These are phyloP conservation scores for Nematocida parisii DNA, from an alignment of 371 early-diverging fungal species.

Conservation along the genomic window DNA sequence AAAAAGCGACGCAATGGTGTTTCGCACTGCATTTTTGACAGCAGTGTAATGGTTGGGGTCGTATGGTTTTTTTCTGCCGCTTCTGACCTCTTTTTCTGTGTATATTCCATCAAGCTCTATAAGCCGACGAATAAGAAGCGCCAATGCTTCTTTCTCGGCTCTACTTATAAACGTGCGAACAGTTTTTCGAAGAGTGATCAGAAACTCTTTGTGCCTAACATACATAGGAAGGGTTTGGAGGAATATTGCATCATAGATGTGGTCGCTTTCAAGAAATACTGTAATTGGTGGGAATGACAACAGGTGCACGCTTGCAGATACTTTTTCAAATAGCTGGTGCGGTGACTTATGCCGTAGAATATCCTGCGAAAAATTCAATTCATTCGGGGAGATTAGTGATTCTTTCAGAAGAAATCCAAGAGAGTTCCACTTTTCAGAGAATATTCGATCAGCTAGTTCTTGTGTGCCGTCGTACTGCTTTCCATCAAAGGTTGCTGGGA, in stretches of 20 bases:
- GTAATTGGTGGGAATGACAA: constrained; percentile 15
- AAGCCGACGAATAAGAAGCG: constrained; percentile 15
- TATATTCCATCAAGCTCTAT: constrained; percentile 57
- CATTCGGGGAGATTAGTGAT: neutral
- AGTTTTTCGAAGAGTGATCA: constrained; percentile 12
- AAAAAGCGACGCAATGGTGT: constrained; percentile 54
- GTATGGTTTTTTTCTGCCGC: constrained; percentile 2
- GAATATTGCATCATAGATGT: constrained; percentile 37
- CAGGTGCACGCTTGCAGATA: constrained; percentile 20
- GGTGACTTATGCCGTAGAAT: constrained; percentile 18
- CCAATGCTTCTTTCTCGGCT: constrained; percentile 39
- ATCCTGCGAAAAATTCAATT: constrained; percentile 8
- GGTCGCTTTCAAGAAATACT: constrained; percentile 12
- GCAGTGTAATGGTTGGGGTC: constrained; percentile 29
- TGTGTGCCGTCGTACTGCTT: constrained; percentile 26
- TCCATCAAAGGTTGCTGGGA: neutral
- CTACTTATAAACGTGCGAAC: constrained; percentile 11
- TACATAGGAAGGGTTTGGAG: constrained; percentile 50
- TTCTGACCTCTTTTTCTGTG: constrained; percentile 35
- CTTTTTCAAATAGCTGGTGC: constrained; percentile 11
- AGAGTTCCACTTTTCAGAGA: constrained; percentile 52
- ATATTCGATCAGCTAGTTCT: constrained; percentile 1
- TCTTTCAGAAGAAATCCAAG: constrained; percentile 38
- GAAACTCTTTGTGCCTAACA: constrained; percentile 18
- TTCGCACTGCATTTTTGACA: constrained; percentile 22